These are phyloP conservation scores for Pleurotus salmoneostramineus DNA, from an alignment of 768 basidiomycete species.

Conservation along the genomic window DNA sequence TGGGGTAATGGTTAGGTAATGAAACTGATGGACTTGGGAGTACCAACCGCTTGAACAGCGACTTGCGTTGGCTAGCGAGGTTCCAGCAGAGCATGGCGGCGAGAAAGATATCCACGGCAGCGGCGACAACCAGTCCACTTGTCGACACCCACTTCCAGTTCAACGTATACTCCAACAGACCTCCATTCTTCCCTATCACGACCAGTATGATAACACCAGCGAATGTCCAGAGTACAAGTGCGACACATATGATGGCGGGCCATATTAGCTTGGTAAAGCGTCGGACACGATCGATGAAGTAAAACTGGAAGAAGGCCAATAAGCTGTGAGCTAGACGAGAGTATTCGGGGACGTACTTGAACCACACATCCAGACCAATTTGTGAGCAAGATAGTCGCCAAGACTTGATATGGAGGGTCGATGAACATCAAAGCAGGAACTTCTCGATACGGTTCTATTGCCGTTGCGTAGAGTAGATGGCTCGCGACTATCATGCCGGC, in stretches of 20 bases:
- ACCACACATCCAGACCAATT: background rate
- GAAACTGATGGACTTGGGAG: background rate
- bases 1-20: background rate
- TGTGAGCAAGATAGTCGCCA: background rate
- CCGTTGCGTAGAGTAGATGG: slow-evolving; percentile 24
- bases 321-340: background rate
- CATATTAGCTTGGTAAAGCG: background rate
- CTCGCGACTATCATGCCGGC: slow-evolving; percentile 21
- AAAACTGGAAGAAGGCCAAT: background rate
- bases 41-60: slow-evolving; percentile 11
- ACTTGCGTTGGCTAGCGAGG: slow-evolving; percentile 17
- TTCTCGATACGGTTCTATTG: slow-evolving; percentile 21
- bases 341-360: background rate
- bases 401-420: background rate
- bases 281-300: background rate
- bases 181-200: slow-evolving; percentile 15
- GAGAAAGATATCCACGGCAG: slow-evolving; percentile 25
- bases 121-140: slow-evolving; percentile 22
- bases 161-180: slow-evolving; percentile 13
- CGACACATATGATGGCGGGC: background rate
- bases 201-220: slow-evolving; percentile 24
- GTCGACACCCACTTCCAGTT: slow-evolving; percentile 27
- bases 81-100: slow-evolving; percentile 27
- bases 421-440: background rate
- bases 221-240: slow-evolving; percentile 16